These are phyloP conservation scores for Pseudocercospora musae DNA, from an alignment of 2,329 filamentous ascomycete species.

Conservation along the genomic window DNA sequence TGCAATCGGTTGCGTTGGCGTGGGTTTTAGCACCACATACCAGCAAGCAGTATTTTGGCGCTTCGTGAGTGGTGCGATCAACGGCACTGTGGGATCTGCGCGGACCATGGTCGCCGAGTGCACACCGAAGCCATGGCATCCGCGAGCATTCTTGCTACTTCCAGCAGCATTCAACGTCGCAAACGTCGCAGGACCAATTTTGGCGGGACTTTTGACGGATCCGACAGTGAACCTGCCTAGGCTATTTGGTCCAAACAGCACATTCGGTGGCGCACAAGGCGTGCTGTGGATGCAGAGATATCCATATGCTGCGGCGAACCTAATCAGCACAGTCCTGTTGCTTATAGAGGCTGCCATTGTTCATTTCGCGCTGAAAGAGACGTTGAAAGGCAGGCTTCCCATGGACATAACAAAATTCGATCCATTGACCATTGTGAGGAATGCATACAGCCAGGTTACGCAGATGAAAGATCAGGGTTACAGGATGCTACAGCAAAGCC, in stretches of 20 bases:
- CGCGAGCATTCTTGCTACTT: slow-evolving; percentile 40
- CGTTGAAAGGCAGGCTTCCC: slow-evolving; percentile 34
- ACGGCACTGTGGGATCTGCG: slow-evolving; percentile 42
- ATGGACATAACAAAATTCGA: slow-evolving; percentile 27
- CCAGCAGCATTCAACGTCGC: slow-evolving; percentile 43
- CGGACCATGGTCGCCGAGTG: slow-evolving; percentile 43
- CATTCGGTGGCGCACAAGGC: slow-evolving; percentile 52
- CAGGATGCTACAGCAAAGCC: slow-evolving; percentile 26
- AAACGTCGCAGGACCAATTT: slow-evolving; percentile 45
- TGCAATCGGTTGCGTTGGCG: slow-evolving; percentile 38
- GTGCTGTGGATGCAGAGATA: slow-evolving; percentile 60
- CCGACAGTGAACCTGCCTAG: slow-evolving; percentile 55
- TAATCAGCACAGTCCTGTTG: slow-evolving; percentile 58
- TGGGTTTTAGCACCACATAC: slow-evolving; percentile 40
- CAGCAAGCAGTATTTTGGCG: slow-evolving; percentile 43
- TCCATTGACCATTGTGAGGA: slow-evolving; percentile 23
- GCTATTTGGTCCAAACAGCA: slow-evolving; percentile 56
- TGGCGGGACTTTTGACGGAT: slow-evolving; percentile 63
- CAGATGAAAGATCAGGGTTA: slow-evolving; percentile 30
- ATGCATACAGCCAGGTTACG: slow-evolving; percentile 19
- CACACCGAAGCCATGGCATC: slow-evolving; percentile 41
- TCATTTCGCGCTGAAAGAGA: slow-evolving; percentile 60
- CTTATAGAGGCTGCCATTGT: slow-evolving; percentile 52
- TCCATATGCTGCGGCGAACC: slow-evolving; percentile 62
- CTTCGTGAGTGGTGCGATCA: slow-evolving; percentile 41